Percentiles rank a stretch among this genome's conserved stretches.
Conservation (phyloP, 768 basidiomycete genomes). For the Naematelia aurantialba region DNA sequence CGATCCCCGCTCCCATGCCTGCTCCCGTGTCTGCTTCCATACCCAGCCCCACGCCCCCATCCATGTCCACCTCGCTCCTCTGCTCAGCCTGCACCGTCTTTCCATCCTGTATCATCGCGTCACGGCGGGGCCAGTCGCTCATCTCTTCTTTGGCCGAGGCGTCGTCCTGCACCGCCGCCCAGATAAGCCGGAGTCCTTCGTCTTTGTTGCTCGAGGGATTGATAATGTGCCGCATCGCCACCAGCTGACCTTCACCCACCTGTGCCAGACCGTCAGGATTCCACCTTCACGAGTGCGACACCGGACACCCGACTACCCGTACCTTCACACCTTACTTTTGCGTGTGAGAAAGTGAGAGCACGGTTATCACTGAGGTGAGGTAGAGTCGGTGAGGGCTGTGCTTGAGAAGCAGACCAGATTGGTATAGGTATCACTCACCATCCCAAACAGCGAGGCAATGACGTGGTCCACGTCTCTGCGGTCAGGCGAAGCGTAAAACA, state of each 20-base stretch:
- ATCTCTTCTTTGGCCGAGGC: conserved; percentile 8
- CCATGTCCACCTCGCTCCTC: neutral
- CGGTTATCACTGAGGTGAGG: no score
- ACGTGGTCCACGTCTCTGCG: conserved; percentile 3
- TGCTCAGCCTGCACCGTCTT: conserved; percentile 8
- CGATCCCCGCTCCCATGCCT: neutral
- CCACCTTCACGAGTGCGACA: no score
- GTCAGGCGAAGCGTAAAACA: conserved; percentile 2
- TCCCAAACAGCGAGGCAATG: neutral
- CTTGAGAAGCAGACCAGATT: neutral
- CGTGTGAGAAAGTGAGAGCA: no score
- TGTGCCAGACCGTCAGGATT: neutral
- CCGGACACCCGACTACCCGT: no score
- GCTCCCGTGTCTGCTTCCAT: neutral
- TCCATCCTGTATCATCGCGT: conserved; percentile 10
- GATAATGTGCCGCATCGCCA: conserved; percentile 16
- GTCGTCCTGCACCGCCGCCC: conserved; percentile 7
- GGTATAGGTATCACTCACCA: conserved; percentile 12
- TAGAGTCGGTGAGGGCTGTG: neutral
- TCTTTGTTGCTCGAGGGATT: conserved; percentile 13
- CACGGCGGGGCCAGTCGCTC: conserved; percentile 15
- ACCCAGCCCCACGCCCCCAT: neutral
- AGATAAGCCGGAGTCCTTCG: conserved; percentile 17
- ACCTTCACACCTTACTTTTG: no score
- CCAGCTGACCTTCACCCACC: neutral